These are phyloP conservation scores for Calonectria leucothoes DNA, from an alignment of 2,329 filamentous ascomycete species.

Conservation along the genomic window DNA sequence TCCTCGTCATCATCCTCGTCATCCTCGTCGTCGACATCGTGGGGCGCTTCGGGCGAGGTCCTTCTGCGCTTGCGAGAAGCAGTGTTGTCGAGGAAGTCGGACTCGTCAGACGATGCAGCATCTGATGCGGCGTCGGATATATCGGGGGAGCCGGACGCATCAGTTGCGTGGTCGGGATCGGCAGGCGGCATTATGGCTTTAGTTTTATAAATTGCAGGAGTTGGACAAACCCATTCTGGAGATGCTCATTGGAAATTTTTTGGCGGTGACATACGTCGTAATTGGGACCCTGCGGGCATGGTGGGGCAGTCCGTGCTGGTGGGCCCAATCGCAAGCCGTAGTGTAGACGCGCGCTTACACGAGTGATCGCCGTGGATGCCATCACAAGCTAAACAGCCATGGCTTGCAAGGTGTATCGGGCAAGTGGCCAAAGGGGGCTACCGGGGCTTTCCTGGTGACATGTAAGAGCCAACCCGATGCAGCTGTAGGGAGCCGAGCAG, in stretches of 20 bases:
- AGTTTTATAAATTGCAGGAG: constrained; percentile 39
- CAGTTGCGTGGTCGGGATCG: constrained; percentile 31
- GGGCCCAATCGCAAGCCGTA: constrained; percentile 23
- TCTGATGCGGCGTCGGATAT: constrained; percentile 17
- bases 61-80: constrained; percentile 60
- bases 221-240: constrained; percentile 25
- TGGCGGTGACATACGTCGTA: constrained; percentile 42
- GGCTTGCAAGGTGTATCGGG: neutral
- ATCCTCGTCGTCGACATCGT: constrained; percentile 42
- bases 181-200: constrained; percentile 34
- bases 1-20: constrained; percentile 48
- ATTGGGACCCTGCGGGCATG: constrained; percentile 33
- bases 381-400: neutral
- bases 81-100: constrained; percentile 61
- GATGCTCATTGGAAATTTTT: constrained; percentile 38
- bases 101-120: constrained; percentile 51
- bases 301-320: constrained; percentile 17
- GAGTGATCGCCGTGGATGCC: constrained; percentile 12
- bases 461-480: neutral
- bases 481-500: constrained; percentile 6
- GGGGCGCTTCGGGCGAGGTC: constrained; percentile 43
- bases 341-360: constrained; percentile 46
- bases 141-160: constrained; percentile 16
- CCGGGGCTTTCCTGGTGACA: neutral
- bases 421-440: neutral